A percentile compares a stretch with the other conserved stretches of the same genome.
Evolutionary conservation across 441 rosid species (phyloP).

Genomic region (Gossypium gossypioides): DNA sequence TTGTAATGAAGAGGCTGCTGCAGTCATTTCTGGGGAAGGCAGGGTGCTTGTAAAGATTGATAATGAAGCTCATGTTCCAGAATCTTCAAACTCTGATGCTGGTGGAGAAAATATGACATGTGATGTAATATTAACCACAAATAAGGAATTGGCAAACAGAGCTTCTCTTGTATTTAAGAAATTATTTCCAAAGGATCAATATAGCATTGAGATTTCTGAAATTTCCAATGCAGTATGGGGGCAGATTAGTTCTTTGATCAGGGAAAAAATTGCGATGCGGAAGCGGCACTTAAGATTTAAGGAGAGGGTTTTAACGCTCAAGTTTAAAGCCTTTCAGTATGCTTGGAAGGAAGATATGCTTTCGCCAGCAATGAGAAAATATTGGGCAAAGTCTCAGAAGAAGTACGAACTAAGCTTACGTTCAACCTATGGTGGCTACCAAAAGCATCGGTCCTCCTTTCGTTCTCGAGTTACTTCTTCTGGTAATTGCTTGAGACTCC

Average conservation of each 20-base stretch:
- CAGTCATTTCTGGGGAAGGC: slow-evolving; percentile 24
- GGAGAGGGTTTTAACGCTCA: slow-evolving; percentile 70
- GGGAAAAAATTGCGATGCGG: slow-evolving; percentile 42
- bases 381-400: slow-evolving; percentile 53
- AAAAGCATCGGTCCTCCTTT: slow-evolving; percentile 54
- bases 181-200: slow-evolving; percentile 41
- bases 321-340: slow-evolving; percentile 66
- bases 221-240: slow-evolving; percentile 16
- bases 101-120: slow-evolving; percentile 30
- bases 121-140: slow-evolving; percentile 41
- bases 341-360: slow-evolving; percentile 86
- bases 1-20: slow-evolving; percentile 18
- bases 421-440: slow-evolving; percentile 35
- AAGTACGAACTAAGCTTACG: slow-evolving; percentile 52
- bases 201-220: slow-evolving; percentile 27
- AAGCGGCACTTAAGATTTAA: slow-evolving; percentile 45
- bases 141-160: slow-evolving; percentile 54
- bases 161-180: slow-evolving; percentile 48
- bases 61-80: slow-evolving; percentile 13
- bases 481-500: slow-evolving; percentile 35
- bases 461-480: slow-evolving; percentile 60
- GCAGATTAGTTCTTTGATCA: slow-evolving; percentile 31
- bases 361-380: slow-evolving; percentile 42
- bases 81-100: slow-evolving; percentile 8
- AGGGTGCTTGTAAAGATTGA: slow-evolving; percentile 11